Evolutionary conservation across 331 rosid genomes (phyloP).

Genomic region (Ulmus americana): DNA sequence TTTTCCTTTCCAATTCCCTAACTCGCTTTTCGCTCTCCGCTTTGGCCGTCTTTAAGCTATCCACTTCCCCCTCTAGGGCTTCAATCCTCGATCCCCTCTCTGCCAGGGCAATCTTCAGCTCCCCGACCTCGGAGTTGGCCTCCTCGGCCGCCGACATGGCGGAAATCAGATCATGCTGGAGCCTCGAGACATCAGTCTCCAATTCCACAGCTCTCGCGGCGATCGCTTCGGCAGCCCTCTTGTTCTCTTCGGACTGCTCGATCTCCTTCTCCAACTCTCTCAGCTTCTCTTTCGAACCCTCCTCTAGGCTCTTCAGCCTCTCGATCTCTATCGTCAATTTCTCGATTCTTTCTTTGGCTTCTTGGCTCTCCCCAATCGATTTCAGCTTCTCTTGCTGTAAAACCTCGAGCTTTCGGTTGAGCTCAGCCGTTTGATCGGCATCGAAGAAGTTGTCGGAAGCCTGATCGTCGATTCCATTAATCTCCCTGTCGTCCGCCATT

Average conservation of each 20-base stretch:
- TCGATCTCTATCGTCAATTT: slow-evolving; percentile 43
- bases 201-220: slow-evolving; percentile 64
- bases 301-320: slow-evolving; percentile 35
- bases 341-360: slow-evolving; percentile 40
- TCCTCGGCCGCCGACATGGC: slow-evolving; percentile 45
- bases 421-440: slow-evolving; percentile 39
- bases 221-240: slow-evolving; percentile 36
- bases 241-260: slow-evolving; percentile 33
- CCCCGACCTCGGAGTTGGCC: slow-evolving; percentile 33
- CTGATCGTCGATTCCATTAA: slow-evolving; percentile 42
- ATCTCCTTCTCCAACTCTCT: slow-evolving; percentile 45
- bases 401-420: slow-evolving; percentile 39
- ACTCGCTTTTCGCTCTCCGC: slow-evolving; percentile 45
- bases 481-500: slow-evolving; percentile 56
- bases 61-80: slow-evolving; percentile 50
- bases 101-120: slow-evolving; percentile 38
- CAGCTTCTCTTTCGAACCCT: slow-evolving; percentile 40
- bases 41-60: slow-evolving; percentile 40
- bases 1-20: slow-evolving; percentile 80
- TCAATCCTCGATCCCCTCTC: slow-evolving; percentile 49
- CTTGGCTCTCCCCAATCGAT: slow-evolving; percentile 37
- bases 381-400: slow-evolving; percentile 52
- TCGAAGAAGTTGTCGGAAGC: slow-evolving; percentile 34
- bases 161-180: slow-evolving; percentile 55
- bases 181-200: slow-evolving; percentile 70